Percentiles rank a stretch among this genome's conserved stretches.
Evolutionary conservation across 2,329 filamentous ascomycete species (phyloP).

Genomic region (Fusarium penzigii): DNA sequence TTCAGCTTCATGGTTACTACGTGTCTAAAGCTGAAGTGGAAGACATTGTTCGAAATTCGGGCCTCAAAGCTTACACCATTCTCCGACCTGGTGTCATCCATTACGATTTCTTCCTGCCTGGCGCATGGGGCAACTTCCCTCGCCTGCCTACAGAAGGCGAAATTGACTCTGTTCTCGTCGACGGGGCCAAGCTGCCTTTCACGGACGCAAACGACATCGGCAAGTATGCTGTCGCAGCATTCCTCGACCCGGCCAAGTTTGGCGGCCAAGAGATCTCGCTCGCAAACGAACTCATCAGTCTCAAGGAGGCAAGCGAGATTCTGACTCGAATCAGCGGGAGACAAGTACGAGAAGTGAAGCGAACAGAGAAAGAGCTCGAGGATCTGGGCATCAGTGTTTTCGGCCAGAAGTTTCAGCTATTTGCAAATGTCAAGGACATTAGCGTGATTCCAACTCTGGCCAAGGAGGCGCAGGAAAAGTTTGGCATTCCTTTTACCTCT

Average conservation of each 20-base stretch:
- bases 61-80: conserved; percentile 35
- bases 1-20: conserved; percentile 33
- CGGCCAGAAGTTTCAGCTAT: conserved; percentile 14
- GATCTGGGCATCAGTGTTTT: background rate
- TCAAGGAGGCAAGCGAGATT: conserved; percentile 33
- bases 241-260: conserved; percentile 34
- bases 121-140: conserved; percentile 29
- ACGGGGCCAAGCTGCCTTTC: conserved; percentile 24
- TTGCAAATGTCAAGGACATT: conserved; percentile 11
- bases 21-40: conserved; percentile 41
- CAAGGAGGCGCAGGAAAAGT: conserved; percentile 1
- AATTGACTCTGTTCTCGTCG: conserved; percentile 27
- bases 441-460: background rate
- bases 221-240: conserved; percentile 34
- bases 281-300: conserved; percentile 27
- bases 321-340: conserved; percentile 33
- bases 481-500: conserved; percentile 13
- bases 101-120: conserved; percentile 29
- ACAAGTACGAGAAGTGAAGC: conserved; percentile 24
- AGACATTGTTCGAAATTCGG: conserved; percentile 29
- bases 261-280: conserved; percentile 34
- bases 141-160: conserved; percentile 28
- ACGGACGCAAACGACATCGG: conserved; percentile 36
- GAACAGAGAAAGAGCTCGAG: conserved; percentile 8
- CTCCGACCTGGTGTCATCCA: conserved; percentile 34